Conservation (phyloP, 139 green algal species). For the Volvox africanus region DNA sequence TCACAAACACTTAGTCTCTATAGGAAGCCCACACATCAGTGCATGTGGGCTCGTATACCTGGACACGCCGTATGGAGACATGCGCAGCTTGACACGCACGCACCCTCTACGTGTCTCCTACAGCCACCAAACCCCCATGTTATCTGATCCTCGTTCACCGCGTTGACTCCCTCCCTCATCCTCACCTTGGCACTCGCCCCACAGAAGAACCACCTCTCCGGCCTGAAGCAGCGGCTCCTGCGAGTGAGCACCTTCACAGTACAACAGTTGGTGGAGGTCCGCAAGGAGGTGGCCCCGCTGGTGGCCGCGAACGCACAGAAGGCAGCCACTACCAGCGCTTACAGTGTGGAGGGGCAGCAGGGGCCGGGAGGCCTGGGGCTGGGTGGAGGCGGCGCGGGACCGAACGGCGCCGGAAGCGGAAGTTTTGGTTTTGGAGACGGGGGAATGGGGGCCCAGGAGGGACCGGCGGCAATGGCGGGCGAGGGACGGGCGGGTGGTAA, state of each 20-base stretch:
- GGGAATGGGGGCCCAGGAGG: not conserved
- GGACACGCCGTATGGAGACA: too few species aligned
- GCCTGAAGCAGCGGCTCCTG: slow-evolving; percentile 87
- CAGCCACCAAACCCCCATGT: too few species aligned
- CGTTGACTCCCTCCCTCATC: too few species aligned
- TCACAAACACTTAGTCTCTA: too few species aligned
- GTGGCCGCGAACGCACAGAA: slow-evolving; percentile 73
- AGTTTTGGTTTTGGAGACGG: not conserved
- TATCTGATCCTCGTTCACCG: too few species aligned
- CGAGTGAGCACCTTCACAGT: slow-evolving; percentile 90
- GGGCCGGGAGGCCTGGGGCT: not conserved
- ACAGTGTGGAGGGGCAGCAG: not conserved
- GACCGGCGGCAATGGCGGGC: not conserved
- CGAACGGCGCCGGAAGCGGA: not conserved
- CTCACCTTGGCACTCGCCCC: not conserved
- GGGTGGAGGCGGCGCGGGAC: not conserved
- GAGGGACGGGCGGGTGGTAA: not conserved
- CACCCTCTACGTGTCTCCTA: too few species aligned
- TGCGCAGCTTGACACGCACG: too few species aligned
- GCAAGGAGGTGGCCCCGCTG: slow-evolving; percentile 81
- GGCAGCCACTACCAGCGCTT: slow-evolving; percentile 26
- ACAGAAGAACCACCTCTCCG: slow-evolving; percentile 97
- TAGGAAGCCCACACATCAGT: too few species aligned
- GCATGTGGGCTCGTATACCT: too few species aligned
- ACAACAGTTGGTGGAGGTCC: slow-evolving; percentile 91